These are phyloP conservation scores for Zymoseptoria passerinii DNA, from an alignment of 2,329 filamentous ascomycete species.

Conservation along the genomic window DNA sequence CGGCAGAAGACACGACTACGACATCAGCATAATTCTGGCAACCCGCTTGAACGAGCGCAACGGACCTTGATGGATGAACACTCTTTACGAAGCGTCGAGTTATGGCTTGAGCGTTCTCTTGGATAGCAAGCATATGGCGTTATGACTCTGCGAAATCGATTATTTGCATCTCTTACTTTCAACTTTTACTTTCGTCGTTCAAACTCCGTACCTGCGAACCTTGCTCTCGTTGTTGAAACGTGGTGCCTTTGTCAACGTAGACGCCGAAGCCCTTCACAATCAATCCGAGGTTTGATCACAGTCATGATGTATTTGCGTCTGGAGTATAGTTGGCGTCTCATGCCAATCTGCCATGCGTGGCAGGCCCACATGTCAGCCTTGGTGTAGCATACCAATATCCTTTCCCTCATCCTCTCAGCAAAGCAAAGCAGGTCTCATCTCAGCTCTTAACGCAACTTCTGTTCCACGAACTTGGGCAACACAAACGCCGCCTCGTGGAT, in stretches of 20 bases:
- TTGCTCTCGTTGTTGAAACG: too few relatives aligned
- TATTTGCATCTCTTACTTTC: background rate
- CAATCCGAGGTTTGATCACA: too few relatives aligned
- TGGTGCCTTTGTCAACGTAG: too few relatives aligned
- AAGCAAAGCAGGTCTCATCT: background rate
- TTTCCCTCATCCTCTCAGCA: background rate
- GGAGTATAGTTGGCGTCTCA: too few relatives aligned
- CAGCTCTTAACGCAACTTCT: slow-evolving; percentile 47
- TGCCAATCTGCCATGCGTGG: background rate
- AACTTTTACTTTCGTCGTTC: background rate
- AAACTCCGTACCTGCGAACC: background rate
- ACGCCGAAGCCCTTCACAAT: too few relatives aligned
- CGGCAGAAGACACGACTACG: background rate
- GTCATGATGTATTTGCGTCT: too few relatives aligned
- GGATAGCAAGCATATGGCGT: background rate
- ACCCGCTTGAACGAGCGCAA: too few relatives aligned
- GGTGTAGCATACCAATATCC: slow-evolving; percentile 5
- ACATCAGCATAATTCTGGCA: background rate
- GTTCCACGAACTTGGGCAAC: slow-evolving; percentile 85
- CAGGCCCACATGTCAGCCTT: slow-evolving; percentile 2
- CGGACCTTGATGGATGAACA: background rate
- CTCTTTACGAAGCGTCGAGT: background rate
- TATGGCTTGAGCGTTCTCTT: background rate
- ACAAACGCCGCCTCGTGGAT: slow-evolving; percentile 94
- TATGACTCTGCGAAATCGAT: background rate